These are phyloP conservation scores for Wickerhamomyces canadensis DNA, from an alignment of 805 yeast species.

Conservation along the genomic window DNA sequence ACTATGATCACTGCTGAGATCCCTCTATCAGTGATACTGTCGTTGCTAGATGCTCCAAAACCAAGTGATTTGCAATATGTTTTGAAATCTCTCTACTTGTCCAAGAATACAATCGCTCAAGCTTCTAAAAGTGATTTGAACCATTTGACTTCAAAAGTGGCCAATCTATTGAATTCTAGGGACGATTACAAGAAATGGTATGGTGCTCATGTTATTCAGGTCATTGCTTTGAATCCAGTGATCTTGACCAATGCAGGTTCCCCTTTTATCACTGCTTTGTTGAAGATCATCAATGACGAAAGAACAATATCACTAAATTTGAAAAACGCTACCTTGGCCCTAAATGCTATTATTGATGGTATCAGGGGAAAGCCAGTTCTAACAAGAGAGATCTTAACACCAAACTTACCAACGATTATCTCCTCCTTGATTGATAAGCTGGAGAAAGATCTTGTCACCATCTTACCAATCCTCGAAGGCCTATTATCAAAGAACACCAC, in stretches of 20 bases:
- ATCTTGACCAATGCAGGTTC: conserved; percentile 32
- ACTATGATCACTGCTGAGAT: conserved; percentile 17
- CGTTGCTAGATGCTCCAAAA: conserved; percentile 16
- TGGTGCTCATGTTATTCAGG: conserved; percentile 29
- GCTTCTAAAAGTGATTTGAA: conserved; percentile 45
- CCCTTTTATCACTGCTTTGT: conserved; percentile 29
- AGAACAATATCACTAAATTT: conserved; percentile 27
- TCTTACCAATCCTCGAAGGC: conserved; percentile 35
- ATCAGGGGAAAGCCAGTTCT: conserved; percentile 79
- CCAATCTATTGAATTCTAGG: conserved; percentile 29
- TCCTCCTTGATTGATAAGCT: conserved; percentile 43
- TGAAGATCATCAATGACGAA: conserved; percentile 29
- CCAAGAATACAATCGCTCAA: conserved; percentile 27
- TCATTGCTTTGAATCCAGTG: conserved; percentile 20
- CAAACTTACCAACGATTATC: conserved; percentile 63
- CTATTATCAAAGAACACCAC: conserved; percentile 59
- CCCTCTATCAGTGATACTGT: conserved; percentile 18
- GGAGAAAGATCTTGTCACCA: conserved; percentile 27
- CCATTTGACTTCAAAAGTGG: conserved; percentile 38
- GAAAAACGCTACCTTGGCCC: conserved; percentile 26
- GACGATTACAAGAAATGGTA: conserved; percentile 30
- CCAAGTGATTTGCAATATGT: conserved; percentile 17
- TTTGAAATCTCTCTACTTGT: conserved; percentile 17
- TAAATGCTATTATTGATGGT: conserved; percentile 28
- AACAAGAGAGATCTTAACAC: conserved; percentile 78